Evolutionary conservation across 2,329 filamentous ascomycete genomes (phyloP).

Genomic region (Fusarium sp.): DNA sequence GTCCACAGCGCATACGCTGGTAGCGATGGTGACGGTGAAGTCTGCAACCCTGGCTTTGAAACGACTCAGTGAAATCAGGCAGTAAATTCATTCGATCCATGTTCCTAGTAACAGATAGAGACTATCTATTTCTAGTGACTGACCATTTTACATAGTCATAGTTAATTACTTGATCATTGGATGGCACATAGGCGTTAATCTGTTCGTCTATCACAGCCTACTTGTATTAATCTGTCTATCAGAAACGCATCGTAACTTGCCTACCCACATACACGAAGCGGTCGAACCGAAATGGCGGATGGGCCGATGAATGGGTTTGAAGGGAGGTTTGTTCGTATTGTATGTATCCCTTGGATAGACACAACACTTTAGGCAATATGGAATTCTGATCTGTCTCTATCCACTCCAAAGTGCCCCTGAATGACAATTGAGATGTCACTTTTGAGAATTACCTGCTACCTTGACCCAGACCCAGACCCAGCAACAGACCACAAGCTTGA

Average conservation of each 20-base stretch:
- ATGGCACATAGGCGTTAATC: background rate
- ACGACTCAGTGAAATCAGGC: constrained; percentile 19
- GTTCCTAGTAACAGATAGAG: background rate
- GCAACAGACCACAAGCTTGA: constrained; percentile 1
- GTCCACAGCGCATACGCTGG: constrained; percentile 33
- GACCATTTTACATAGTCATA: background rate
- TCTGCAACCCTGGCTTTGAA: constrained; percentile 33
- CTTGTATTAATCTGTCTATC: background rate
- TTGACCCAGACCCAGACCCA: background rate
- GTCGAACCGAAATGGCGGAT: background rate
- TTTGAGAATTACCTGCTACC: background rate
- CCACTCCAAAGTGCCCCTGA: background rate
- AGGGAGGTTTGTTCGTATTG: background rate
- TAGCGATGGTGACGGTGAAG: constrained; percentile 44
- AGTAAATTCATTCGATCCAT: constrained; percentile 1
- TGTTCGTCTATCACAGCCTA: too few species aligned
- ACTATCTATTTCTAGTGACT: background rate
- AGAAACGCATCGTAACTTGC: background rate
- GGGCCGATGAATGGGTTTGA: background rate
- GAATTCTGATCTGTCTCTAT: background rate
- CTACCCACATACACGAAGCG: background rate
- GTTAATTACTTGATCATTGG: background rate
- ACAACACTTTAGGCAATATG: background rate
- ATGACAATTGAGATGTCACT: background rate
- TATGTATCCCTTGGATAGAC: background rate